Evolutionary conservation across 2,329 filamentous ascomycete species (phyloP), one percentile per base, ranked within the genome.

Genomic region (Aureobasidium sp.): DNA sequence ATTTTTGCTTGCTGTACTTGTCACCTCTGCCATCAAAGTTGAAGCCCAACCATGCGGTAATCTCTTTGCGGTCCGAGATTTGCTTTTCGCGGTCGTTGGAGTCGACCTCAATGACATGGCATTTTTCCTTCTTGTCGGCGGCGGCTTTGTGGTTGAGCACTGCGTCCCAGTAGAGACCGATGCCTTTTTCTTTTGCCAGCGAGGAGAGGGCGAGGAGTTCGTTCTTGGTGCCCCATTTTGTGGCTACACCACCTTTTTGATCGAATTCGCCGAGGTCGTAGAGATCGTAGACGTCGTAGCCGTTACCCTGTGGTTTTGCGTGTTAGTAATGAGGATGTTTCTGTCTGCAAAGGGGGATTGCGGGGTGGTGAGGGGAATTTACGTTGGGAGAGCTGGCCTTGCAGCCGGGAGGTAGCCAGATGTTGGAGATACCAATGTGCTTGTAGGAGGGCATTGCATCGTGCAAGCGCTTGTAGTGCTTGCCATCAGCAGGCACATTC

Each of bases 91-190:
- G 80, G 68, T 87, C 67, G 50, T 68, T 65, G 1, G 64, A 49
- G 68, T 89, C 81, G 19, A 89, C 86, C 69, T 85, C 83, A 50
- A 85, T 77, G 0, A 83, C 85, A 45, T 75, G 71, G 64, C 81
- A 88, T 52, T 79, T 80, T 70, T 89, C 86, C 47, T 80, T 84
- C 62, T 78, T 78, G 69, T 89, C 86, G 15, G 84, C 86, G 3
- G 80, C 85, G 3, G 85, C 84, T 69, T 86, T 88, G 71, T 89
- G 87, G 67, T 89, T 89, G 37, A 89, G 76, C 5, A 90, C 86
- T 1, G 85, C 85, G 70, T 89, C 86, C 78, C 85, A 89, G 68
- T 87, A 81, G 0, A 89, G 68, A 0, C 80, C 79, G 11, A 89
- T 76, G 0, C 79, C 81, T 15, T 79, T 65, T 33, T 80, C 75